These are phyloP conservation scores for Echinochloa phyllopogon DNA, from an alignment of 176 grass and related monocot species.

Conservation along the genomic window DNA sequence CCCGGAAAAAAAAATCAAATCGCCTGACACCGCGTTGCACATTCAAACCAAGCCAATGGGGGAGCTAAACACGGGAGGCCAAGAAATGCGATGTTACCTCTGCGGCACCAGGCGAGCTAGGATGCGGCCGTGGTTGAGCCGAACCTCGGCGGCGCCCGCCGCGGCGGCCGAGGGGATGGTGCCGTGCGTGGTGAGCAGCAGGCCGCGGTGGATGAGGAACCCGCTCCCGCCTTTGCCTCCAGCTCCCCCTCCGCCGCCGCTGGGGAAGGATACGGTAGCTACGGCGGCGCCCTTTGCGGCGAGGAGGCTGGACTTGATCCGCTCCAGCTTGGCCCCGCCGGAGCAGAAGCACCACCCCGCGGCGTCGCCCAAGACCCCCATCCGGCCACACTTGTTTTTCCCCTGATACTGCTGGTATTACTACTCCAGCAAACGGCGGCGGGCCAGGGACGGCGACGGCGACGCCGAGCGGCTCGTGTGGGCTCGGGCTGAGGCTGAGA, in stretches of 20 bases:
- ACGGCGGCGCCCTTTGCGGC: slow-evolving; percentile 74
- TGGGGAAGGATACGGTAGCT: slow-evolving; percentile 58
- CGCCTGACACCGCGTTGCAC: not conserved
- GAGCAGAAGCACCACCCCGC: slow-evolving; percentile 92
- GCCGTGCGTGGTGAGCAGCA: slow-evolving; percentile 86
- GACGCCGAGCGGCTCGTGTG: slow-evolving; percentile 6
- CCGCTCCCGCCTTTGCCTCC: slow-evolving; percentile 65
- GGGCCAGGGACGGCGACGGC: slow-evolving; percentile 40
- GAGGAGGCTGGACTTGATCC: slow-evolving; percentile 75
- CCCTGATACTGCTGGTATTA: not conserved
- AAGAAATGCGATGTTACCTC: slow-evolving; percentile 56
- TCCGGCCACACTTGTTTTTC: slow-evolving; percentile 23
- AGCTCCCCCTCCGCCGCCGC: slow-evolving; percentile 12
- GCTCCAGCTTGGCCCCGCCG: slow-evolving; percentile 73
- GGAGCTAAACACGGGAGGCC: not conserved
- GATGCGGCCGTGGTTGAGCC: slow-evolving; percentile 63
- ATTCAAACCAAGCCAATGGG: not conserved
- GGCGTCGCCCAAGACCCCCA: slow-evolving; percentile 77
- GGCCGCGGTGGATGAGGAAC: slow-evolving; percentile 80
- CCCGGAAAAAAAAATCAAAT: slow-evolving; percentile 10
- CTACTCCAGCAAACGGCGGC: slow-evolving; percentile 28
- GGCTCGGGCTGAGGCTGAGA: not conserved
- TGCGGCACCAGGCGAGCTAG: slow-evolving; percentile 70
- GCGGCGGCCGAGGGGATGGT: slow-evolving; percentile 69
- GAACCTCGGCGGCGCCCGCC: slow-evolving; percentile 67